Evolutionary conservation across 2,329 filamentous ascomycete species (phyloP), one percentile per base, ranked within the genome.

Genomic region (Fusarium sp.): DNA sequence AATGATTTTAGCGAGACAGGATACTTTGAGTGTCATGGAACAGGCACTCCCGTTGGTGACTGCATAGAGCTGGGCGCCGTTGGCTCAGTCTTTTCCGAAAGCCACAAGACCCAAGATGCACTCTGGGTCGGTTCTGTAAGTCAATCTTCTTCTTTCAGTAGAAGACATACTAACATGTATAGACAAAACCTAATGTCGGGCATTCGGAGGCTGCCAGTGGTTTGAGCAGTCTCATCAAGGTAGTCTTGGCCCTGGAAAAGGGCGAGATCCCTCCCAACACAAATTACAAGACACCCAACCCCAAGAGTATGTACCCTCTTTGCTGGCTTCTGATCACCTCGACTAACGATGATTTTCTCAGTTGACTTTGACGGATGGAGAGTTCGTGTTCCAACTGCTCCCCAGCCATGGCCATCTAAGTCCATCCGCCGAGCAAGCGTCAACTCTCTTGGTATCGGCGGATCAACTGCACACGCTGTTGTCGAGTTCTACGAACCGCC

Each of bases 121-220:
- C 84, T 17, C 69, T 87, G 24, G 39, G 80, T 88, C 4, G 86
- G 85, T 9, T 86, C 85, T 5, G 79, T 87, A 63, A 85, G 87
- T 78, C 13, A 17, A n/a, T 6, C 10, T 6, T 6, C n/a, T 17
- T 15, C 47, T 10, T 31, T 18, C 7, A n/a, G 31, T 0, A 1
- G 2, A 24, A 14, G 0, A 35, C 5, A 26, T 3, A 38, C 64
- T 75, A 28, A 75, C 14, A 83, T 78, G 3, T 15, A 54, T 20
- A 75, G 52, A 77, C 79, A 7, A 79, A 79, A 51, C 72, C 78
- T 0, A 79, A 79, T 6, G 66, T 79, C 2, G 78, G 78, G 39
- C 79, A 80, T 49, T 78, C 77, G 20, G 79, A 79, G 49, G 77
- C 78, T 3, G 78, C 78, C 1, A 79, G 76, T 48, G 79, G 78